A percentile compares a stretch with the other conserved stretches of the same genome.
phyloP scores from a whole-genome alignment of 2,329 filamentous ascomycete genomes.

The Diaporthe sp. region DNA sequence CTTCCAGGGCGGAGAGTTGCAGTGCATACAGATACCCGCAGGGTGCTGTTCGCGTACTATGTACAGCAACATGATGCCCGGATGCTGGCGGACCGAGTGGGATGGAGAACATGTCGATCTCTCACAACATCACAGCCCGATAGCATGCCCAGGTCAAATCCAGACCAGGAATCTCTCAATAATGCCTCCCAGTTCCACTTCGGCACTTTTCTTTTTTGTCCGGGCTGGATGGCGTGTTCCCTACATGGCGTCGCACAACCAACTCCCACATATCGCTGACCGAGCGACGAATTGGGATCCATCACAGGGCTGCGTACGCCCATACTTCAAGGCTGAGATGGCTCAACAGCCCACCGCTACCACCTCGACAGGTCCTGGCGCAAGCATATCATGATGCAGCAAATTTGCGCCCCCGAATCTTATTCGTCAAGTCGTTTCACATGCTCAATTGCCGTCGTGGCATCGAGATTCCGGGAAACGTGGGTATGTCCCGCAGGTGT shows the following conservation, averaged over 20 bases:
- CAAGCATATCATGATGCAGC: not conserved
- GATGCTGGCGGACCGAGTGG: constrained; percentile 19
- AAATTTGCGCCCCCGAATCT: not conserved
- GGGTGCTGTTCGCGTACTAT: not conserved
- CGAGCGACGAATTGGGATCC: constrained; percentile 36
- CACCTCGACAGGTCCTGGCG: not conserved
- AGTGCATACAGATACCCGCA: constrained; percentile 18
- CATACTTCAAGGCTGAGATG: not conserved
- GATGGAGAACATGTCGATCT: constrained; percentile 14
- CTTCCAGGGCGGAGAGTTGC: constrained; percentile 20
- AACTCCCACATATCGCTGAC: constrained; percentile 33
- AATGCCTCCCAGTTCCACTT: constrained; percentile 10
- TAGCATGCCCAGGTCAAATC: not conserved
- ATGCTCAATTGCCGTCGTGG: constrained; percentile 28
- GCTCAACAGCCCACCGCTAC: constrained; percentile 8
- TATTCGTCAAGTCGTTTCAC: constrained; percentile 29
- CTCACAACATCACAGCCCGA: not conserved
- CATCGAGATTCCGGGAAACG: constrained; percentile 31
- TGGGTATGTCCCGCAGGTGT: constrained; percentile 32
- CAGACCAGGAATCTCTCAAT: constrained; percentile 6
- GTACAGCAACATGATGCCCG: constrained; percentile 4
- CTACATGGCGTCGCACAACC: constrained; percentile 29
- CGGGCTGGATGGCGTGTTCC: not conserved
- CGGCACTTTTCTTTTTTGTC: not conserved
- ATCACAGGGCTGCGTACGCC: not conserved